These are phyloP conservation scores for Acorus gramineus DNA, from an alignment of 106 monocot genomes.

Conservation along the genomic window DNA sequence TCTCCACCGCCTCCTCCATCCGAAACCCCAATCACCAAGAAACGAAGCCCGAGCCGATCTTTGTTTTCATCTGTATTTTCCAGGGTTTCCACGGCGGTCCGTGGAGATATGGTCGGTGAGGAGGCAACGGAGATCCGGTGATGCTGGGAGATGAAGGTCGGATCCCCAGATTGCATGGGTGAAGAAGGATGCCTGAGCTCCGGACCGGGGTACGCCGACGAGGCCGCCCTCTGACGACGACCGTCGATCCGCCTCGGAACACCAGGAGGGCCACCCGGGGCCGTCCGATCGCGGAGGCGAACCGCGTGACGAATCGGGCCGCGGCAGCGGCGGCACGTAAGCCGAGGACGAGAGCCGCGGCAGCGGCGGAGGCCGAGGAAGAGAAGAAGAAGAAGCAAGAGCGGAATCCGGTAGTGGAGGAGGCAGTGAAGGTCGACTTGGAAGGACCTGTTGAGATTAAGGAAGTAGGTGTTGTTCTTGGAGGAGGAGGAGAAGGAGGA, in stretches of 20 bases:
- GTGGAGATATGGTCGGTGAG: background rate
- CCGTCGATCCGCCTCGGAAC: too few relatives aligned
- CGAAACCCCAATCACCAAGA: too few relatives aligned
- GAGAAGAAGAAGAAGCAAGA: constrained; percentile 12
- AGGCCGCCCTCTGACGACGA: constrained; percentile 5
- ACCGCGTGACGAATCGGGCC: too few relatives aligned
- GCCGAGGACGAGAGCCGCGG: constrained; percentile 8
- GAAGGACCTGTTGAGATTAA: background rate
- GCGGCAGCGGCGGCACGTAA: background rate
- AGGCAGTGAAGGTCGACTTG: background rate
- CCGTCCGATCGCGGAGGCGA: too few relatives aligned
- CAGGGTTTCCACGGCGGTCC: too few relatives aligned
- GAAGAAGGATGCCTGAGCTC: constrained; percentile 31
- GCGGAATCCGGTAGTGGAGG: background rate
- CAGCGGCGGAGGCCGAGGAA: constrained; percentile 10
- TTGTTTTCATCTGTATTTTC: too few relatives aligned
- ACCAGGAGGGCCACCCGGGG: too few relatives aligned
- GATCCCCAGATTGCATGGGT: constrained; percentile 21
- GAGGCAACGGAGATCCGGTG: constrained; percentile 18
- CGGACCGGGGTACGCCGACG: constrained; percentile 34
- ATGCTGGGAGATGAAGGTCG: background rate
- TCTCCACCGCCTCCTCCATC: too few relatives aligned
- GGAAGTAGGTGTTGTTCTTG: background rate
- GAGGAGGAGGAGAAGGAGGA: too few relatives aligned
- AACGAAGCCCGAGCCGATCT: too few relatives aligned